These are phyloP conservation scores for Hygrophoropsis aurantiaca DNA, from an alignment of 768 basidiomycete genomes.

Conservation along the genomic window DNA sequence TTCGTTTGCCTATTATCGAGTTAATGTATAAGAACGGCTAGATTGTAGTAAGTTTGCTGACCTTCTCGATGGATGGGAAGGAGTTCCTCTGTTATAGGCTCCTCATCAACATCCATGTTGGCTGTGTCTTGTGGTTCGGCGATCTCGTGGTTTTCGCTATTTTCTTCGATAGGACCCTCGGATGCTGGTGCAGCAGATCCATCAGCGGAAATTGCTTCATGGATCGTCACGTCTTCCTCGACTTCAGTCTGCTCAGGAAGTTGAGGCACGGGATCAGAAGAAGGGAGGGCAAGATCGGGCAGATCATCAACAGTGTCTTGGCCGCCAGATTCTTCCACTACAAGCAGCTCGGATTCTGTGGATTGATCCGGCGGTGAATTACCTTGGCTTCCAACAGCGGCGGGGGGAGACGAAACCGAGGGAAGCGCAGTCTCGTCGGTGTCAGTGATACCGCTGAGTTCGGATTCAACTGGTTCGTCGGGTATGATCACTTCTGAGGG, in stretches of 20 bases:
- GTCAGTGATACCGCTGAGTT: conserved; percentile 35
- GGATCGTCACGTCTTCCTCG: conserved; percentile 13
- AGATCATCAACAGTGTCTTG: too few species aligned
- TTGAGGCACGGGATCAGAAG: conserved; percentile 11
- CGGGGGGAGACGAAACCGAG: background rate
- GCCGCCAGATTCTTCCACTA: too few species aligned
- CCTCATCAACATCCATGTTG: background rate
- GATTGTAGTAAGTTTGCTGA: background rate
- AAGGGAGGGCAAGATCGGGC: background rate
- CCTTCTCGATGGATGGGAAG: conserved; percentile 18
- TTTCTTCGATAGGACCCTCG: too few species aligned
- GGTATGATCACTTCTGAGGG: conserved; percentile 14
- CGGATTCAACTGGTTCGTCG: conserved; percentile 32
- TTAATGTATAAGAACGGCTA: conserved; percentile 9
- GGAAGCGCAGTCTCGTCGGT: conserved; percentile 8
- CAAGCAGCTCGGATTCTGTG: too few species aligned
- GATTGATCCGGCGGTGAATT: too few species aligned
- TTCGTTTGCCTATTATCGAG: conserved; percentile 59
- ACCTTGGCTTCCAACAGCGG: background rate
- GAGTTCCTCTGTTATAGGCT: too few species aligned
- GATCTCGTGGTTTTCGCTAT: too few species aligned
- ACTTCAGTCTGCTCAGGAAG: conserved; percentile 3
- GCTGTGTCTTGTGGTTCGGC: too few species aligned
- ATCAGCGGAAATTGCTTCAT: too few species aligned
- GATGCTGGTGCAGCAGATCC: too few species aligned